Evolutionary conservation across 2,329 filamentous ascomycete species (phyloP).

Genomic region (Dactylonectria macrodidyma): DNA sequence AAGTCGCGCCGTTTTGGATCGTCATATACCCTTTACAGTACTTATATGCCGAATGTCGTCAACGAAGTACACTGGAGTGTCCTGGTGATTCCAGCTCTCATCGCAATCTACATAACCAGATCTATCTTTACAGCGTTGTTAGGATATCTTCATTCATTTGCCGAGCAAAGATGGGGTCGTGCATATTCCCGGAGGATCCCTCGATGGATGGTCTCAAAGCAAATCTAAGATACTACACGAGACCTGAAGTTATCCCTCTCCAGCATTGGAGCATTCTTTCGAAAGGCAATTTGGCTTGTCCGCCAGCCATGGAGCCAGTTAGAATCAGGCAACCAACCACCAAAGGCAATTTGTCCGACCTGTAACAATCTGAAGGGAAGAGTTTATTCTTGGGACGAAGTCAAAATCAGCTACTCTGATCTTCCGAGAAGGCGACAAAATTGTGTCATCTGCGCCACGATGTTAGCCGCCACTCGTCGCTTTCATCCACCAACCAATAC

Average conservation of each 20-base stretch:
- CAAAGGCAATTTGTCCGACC: neutral
- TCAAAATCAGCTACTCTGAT: conserved; percentile 6
- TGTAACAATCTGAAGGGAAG: conserved; percentile 8
- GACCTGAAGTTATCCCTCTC: conserved; percentile 12
- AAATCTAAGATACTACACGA: conserved; percentile 5
- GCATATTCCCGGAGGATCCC: conserved; percentile 24
- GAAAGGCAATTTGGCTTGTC: neutral
- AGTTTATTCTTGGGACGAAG: neutral
- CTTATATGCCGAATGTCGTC: neutral
- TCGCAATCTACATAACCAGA: conserved; percentile 1
- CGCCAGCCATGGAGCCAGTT: neutral
- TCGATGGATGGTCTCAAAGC: conserved; percentile 17
- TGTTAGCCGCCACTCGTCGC: conserved; percentile 10
- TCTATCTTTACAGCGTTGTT: conserved; percentile 15
- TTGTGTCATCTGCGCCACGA: conserved; percentile 21
- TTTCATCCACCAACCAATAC: conserved; percentile 16
- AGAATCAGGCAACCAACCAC: neutral
- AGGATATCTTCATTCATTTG: conserved; percentile 8
- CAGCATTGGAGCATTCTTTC: neutral
- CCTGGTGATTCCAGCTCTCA: neutral
- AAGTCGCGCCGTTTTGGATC: conserved; percentile 3
- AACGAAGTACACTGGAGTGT: neutral
- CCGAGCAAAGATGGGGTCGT: conserved; percentile 15
- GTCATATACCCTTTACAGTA: conserved; percentile 1
- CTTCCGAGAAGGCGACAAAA: neutral